These are phyloP conservation scores for Emergomyces orientalis DNA, from an alignment of 2,329 filamentous ascomycete genomes.

Conservation along the genomic window DNA sequence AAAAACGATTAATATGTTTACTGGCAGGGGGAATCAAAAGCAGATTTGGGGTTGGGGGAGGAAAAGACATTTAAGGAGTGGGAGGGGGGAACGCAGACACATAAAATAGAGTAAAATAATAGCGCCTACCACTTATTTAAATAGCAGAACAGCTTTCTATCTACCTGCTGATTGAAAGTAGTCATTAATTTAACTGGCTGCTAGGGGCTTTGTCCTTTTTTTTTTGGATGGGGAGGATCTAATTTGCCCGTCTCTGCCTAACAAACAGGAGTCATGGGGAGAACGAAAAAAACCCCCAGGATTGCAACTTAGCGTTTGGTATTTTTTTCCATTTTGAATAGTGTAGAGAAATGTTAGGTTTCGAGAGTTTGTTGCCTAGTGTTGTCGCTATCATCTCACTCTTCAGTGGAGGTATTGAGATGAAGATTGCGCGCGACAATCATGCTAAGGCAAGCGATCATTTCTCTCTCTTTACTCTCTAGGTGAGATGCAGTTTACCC, in stretches of 20 bases:
- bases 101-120: neutral
- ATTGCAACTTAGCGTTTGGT: neutral
- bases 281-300: neutral
- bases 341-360: neutral
- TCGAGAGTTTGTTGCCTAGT: neutral
- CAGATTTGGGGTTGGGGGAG: neutral
- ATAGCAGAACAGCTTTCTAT: neutral
- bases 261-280: neutral
- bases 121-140: neutral
- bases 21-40: neutral
- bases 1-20: neutral
- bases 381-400: neutral
- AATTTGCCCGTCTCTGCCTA: neutral
- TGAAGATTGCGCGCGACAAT: neutral
- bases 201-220: neutral
- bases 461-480: neutral
- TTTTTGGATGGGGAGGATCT: neutral
- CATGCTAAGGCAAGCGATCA: neutral
- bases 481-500: neutral
- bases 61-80: neutral
- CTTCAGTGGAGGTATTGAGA: neutral
- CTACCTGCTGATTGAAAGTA: neutral
- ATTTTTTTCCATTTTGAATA: neutral
- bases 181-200: neutral
- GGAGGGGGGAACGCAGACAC: neutral